Evolutionary conservation across 1,284 basidiomycete genomes (phyloP).

Genomic region (Rhodotorula mucilaginosa): DNA sequence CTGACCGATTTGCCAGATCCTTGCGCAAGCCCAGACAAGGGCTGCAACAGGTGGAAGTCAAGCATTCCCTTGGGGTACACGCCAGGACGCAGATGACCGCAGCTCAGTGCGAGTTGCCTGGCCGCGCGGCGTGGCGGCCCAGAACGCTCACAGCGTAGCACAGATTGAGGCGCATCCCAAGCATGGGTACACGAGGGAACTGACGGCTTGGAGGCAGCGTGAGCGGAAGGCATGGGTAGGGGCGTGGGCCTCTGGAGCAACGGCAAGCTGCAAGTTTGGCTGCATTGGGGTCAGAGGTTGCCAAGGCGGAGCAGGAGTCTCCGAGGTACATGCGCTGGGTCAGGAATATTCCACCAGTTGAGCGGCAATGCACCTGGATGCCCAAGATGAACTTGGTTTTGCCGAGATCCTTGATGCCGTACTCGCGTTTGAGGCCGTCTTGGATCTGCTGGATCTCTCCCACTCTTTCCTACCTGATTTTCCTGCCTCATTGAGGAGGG

Average conservation of each 20-base stretch:
- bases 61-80: slow-evolving; percentile 48
- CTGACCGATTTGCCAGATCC: slow-evolving; percentile 22
- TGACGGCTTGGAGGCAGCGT: slow-evolving; percentile 35
- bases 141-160: slow-evolving; percentile 45
- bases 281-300: too few species aligned
- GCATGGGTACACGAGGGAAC: slow-evolving; percentile 48
- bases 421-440: slow-evolving; percentile 41
- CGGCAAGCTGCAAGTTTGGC: too few species aligned
- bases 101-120: slow-evolving; percentile 33
- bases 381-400: slow-evolving; percentile 48
- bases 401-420: slow-evolving; percentile 49
- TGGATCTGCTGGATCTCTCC: slow-evolving; percentile 38
- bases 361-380: slow-evolving; percentile 47
- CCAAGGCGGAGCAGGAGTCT: slow-evolving; percentile 46
- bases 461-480: too few species aligned
- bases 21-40: slow-evolving; percentile 43
- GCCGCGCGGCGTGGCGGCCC: slow-evolving; percentile 45
- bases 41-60: slow-evolving; percentile 47
- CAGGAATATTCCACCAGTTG: slow-evolving; percentile 45
- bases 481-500: too few species aligned
- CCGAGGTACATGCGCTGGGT: slow-evolving; percentile 48
- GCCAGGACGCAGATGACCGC: slow-evolving; percentile 26
- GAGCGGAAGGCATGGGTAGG: background rate
- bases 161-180: slow-evolving; percentile 48
- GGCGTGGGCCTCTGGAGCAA: background rate